Conservation (phyloP, 176 grass and related monocot genomes). For the Panicum miliaceum region DNA sequence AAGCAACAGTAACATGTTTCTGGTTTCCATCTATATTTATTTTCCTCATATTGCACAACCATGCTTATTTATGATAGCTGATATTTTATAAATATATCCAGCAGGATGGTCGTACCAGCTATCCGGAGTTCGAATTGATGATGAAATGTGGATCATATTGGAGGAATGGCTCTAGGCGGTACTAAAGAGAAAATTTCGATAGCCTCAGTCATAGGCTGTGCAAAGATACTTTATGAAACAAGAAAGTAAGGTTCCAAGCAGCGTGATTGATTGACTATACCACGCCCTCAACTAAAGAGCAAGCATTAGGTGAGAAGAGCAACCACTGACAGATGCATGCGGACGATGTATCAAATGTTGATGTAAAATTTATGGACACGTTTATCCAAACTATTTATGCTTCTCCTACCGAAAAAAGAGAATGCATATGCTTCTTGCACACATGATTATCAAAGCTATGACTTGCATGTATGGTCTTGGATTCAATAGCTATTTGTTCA, state of each 20-base stretch:
- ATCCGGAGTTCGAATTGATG: conserved; percentile 82
- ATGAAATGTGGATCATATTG: conserved; percentile 91
- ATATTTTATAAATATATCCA: conserved; percentile 49
- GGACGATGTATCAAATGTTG: too few species aligned
- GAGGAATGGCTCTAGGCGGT: conserved; percentile 74
- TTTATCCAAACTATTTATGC: too few species aligned
- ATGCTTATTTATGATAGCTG: conserved; percentile 27
- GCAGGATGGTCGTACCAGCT: conserved; percentile 92
- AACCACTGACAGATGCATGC: too few species aligned
- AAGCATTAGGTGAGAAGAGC: too few species aligned
- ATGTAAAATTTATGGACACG: too few species aligned
- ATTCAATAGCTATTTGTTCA: too few species aligned
- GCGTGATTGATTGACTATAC: conserved; percentile 30
- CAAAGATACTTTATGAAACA: conserved; percentile 51
- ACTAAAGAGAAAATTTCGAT: conserved; percentile 60
- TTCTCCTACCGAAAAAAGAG: too few species aligned
- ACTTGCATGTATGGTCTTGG: too few species aligned
- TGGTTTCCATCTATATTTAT: neutral
- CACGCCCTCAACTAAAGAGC: conserved; percentile 19
- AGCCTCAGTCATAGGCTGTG: conserved; percentile 72
- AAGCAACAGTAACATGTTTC: neutral
- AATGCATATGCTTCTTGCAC: too few species aligned
- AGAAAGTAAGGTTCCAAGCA: conserved; percentile 46
- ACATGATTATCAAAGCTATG: too few species aligned
- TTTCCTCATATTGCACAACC: neutral